phyloP scores from a whole-genome alignment of 2,329 filamentous ascomycete species.

The Trichoderma sp. region DNA sequence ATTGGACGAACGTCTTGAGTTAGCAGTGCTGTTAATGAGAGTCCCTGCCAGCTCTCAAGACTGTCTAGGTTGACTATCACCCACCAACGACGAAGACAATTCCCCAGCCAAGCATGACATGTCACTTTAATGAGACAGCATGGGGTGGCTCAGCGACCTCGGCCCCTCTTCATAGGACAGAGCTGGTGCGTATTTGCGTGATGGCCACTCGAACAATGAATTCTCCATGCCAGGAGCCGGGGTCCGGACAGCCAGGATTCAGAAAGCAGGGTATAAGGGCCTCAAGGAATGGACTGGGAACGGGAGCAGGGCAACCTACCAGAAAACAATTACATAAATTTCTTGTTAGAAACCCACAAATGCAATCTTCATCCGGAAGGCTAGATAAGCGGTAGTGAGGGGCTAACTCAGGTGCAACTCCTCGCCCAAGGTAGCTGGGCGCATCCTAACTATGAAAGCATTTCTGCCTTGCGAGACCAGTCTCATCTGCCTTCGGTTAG shows the following conservation, averaged over 20 bases:
- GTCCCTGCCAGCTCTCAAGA: not conserved
- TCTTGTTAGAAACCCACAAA: not conserved
- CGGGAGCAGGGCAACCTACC: not conserved
- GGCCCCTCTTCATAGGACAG: not conserved
- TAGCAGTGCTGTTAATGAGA: not conserved
- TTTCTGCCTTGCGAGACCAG: not conserved
- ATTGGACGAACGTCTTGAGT: not conserved
- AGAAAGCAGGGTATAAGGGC: not conserved
- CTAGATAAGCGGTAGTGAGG: not conserved
- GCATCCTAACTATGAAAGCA: not conserved
- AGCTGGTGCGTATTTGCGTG: not conserved
- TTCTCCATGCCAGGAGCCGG: not conserved
- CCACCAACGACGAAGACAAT: not conserved
- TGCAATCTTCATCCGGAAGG: too few relatives aligned
- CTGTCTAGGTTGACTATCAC: not conserved
- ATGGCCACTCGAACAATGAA: not conserved
- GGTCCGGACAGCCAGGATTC: not conserved
- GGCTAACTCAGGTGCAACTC: not conserved
- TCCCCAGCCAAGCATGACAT: conserved; percentile 12
- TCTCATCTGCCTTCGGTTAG: not conserved
- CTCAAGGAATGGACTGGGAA: not conserved
- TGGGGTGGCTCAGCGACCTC: not conserved
- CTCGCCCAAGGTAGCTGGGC: not conserved
- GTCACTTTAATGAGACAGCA: conserved; percentile 13
- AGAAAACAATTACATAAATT: not conserved